These are phyloP conservation scores for Kuraishia borneana DNA, from an alignment of 805 yeast species.

Conservation along the genomic window DNA sequence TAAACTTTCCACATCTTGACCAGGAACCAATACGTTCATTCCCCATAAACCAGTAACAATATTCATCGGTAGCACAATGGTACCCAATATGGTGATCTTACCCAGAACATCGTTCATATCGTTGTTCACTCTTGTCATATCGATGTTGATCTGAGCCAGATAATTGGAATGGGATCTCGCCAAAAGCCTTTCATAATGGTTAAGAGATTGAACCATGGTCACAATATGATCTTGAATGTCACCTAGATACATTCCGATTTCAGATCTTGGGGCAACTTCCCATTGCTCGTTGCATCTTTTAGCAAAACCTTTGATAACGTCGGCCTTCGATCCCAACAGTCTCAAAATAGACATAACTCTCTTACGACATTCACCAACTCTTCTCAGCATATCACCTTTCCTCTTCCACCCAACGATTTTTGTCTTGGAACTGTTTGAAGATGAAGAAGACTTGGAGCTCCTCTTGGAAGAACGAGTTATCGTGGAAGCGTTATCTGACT, in stretches of 20 bases:
- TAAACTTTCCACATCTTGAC: conserved; percentile 58
- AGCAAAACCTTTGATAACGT: conserved; percentile 92
- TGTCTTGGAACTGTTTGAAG: conserved; percentile 25
- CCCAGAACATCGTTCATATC: conserved; percentile 96
- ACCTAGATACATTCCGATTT: conserved; percentile 89
- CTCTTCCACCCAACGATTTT: conserved; percentile 65
- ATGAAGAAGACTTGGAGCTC: conserved; percentile 11
- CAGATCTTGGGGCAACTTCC: conserved; percentile 70
- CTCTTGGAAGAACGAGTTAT: conserved; percentile 10
- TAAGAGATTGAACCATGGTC: conserved; percentile 92
- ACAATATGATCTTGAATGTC: conserved; percentile 97
- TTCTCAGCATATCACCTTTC: conserved; percentile 88
- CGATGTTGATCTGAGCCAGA: conserved; percentile 92
- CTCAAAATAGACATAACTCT: conserved; percentile 86
- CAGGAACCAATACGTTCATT: conserved; percentile 96
- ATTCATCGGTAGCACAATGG: conserved; percentile 90
- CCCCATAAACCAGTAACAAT: conserved; percentile 98
- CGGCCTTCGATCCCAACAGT: conserved; percentile 85
- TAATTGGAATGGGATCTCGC: conserved; percentile 96
- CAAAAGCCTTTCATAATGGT: conserved; percentile 87
- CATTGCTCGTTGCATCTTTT: conserved; percentile 82
- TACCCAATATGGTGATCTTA: conserved; percentile 86
- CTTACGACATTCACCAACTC: conserved; percentile 93
- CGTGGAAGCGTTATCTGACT: conserved; percentile 17
- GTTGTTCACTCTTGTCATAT: conserved; percentile 94